phyloP scores from a whole-genome alignment of 2,329 filamentous ascomycete species.

The Fusarium marasasianum region DNA sequence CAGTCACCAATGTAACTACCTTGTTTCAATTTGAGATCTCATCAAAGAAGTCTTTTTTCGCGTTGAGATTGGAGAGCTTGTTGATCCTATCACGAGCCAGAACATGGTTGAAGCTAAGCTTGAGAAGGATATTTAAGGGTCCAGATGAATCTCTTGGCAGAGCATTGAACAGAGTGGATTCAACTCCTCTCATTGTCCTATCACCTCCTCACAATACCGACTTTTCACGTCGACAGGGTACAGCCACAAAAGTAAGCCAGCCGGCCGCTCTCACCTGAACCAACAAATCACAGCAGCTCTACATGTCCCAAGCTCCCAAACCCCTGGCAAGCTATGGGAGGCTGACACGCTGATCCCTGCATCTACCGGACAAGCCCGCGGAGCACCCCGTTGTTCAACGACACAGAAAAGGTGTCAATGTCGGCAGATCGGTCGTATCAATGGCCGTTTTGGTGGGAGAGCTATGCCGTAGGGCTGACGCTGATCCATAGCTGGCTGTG shows the following conservation, averaged over 20 bases:
- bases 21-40: not conserved
- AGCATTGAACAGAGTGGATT: not conserved
- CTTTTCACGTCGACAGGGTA: not conserved
- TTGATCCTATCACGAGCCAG: not conserved
- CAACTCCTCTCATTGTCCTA: not conserved
- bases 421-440: not conserved
- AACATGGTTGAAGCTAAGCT: not conserved
- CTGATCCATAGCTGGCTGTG: not conserved
- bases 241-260: not conserved
- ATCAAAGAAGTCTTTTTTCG: not conserved
- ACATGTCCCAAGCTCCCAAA: not conserved
- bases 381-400: not conserved
- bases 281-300: not conserved
- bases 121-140: not conserved
- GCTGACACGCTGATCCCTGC: not conserved
- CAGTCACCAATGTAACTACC: not conserved
- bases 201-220: not conserved
- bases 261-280: not conserved
- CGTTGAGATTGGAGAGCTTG: not conserved
- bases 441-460: not conserved
- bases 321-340: not conserved
- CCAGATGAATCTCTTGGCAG: not conserved
- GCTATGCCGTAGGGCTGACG: not conserved
- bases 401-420: not conserved
- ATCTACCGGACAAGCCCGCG: not conserved